phyloP scores from a whole-genome alignment of 139 green algal species.

The Choricystis sp. region DNA sequence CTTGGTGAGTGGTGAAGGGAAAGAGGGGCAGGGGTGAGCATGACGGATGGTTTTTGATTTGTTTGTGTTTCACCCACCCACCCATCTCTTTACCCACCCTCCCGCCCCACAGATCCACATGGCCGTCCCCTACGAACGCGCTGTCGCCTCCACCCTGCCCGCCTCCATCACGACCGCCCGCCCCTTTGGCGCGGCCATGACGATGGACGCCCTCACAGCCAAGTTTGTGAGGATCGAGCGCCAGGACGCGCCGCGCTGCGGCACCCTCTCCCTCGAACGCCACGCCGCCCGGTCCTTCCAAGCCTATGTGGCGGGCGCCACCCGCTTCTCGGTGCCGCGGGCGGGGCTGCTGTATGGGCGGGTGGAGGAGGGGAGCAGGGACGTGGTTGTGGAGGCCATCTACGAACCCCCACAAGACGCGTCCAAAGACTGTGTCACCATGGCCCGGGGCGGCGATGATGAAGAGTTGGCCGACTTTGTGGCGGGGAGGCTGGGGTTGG shows the following conservation, averaged over 20 bases:
- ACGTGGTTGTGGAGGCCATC: conserved; percentile 58
- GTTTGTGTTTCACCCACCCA: neutral
- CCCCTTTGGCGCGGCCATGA: conserved; percentile 51
- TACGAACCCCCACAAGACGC: conserved; percentile 87
- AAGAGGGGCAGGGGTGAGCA: too few species aligned
- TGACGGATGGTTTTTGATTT: too few species aligned
- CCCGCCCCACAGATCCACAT: conserved; percentile 40
- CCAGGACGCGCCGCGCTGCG: conserved; percentile 67
- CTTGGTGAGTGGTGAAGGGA: conserved; percentile 25
- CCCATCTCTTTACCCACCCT: too few species aligned
- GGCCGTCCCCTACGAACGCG: conserved; percentile 46
- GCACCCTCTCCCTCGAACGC: conserved; percentile 73
- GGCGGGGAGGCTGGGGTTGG: conserved; percentile 37
- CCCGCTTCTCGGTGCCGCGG: conserved; percentile 86
- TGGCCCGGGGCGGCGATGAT: conserved; percentile 37
- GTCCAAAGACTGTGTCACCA: conserved; percentile 25
- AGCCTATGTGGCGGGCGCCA: conserved; percentile 50
- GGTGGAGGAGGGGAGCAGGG: conserved; percentile 42
- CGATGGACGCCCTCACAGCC: conserved; percentile 68
- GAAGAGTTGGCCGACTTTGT: conserved; percentile 46
- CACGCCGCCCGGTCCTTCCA: conserved; percentile 85
- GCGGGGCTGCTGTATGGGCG: conserved; percentile 83
- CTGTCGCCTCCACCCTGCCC: conserved; percentile 33
- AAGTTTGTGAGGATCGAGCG: conserved; percentile 80
- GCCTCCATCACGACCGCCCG: conserved; percentile 21